Base-by-base conservation (phyloP, 192 early-diverging fungal species). In the Entomortierella parvispora region DNA sequence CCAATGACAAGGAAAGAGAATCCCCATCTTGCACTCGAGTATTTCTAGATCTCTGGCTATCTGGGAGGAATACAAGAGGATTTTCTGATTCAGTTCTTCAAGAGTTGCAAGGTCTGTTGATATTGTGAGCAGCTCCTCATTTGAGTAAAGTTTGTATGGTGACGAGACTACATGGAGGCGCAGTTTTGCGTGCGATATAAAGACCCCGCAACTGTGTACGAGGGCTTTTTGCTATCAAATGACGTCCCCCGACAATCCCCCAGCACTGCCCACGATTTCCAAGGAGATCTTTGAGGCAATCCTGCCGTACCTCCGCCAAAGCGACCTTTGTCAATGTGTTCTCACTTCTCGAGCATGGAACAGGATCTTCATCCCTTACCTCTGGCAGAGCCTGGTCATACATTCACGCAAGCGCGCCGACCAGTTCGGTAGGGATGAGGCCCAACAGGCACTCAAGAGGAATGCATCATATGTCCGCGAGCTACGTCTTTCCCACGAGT, bases 371-470 rank as follows among this genome's bases (percentile, higher is more conserved):
- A 20, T 40, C 37, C 34, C 37, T 12, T 33, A 58, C 37, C 37
- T 58, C 55, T 58, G 55, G 55, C 34, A 34, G 25, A 58, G 10
- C 55, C 20, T 58, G n/a, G 17, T 20, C 32, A 4, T 58, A n/a
- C 12, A 4, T 40, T 37, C 34, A 31, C 4, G 3, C 17, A 1
- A 2, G 0, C 37, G 14, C 0, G n/a, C 22, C 34, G 40, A 25
- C 5, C 18, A 8, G 15, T 58, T 42, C 34, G 1, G 20, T 4
- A 58, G 33, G 23, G 18, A 18, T 3, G n/a, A 58, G 9, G 33
- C 22, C 55, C 55, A 40, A 34, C 6, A 25, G 22, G 22, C 34
- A 9, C 55, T 40, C n/a, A 4, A 12, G 18, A 58, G 22, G 55
- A n/a, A n/a, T n/a, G n/a, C n/a, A n/a, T n/a, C n/a, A n/a, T n/a